phyloP scores from a whole-genome alignment of 768 basidiomycete genomes.

The Calvatia gigantea region DNA sequence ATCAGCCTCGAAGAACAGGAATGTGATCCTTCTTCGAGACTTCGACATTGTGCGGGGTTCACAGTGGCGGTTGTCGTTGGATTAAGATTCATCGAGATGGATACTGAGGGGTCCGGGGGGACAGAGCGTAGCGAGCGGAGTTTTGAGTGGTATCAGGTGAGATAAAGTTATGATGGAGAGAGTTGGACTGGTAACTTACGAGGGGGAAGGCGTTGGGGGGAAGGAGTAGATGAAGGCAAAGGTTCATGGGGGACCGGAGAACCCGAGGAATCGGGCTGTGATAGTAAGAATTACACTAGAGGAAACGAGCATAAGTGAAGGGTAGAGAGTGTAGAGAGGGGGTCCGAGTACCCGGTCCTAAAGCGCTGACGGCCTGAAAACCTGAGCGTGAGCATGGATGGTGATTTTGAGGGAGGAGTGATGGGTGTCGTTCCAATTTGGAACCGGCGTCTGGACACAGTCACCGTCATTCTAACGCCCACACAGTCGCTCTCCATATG shows the following conservation, averaged over 20 bases:
- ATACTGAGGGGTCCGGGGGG: constrained; percentile 69
- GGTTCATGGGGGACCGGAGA: constrained; percentile 61
- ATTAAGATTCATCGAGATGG: constrained; percentile 29
- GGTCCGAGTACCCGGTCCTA: constrained; percentile 63
- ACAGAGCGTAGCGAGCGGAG: constrained; percentile 91
- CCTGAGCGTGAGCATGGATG: too few species aligned
- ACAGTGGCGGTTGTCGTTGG: constrained; percentile 56
- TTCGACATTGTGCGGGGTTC: constrained; percentile 75
- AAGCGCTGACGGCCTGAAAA: too few species aligned
- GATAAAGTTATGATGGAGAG: neutral
- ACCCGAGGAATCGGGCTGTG: constrained; percentile 62
- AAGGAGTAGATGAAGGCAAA: constrained; percentile 82
- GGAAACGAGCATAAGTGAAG: neutral
- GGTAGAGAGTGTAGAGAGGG: neutral
- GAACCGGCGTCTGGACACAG: too few species aligned
- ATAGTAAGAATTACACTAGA: constrained; percentile 80
- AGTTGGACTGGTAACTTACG: constrained; percentile 41
- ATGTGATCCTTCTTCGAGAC: constrained; percentile 79
- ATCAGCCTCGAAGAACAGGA: constrained; percentile 84
- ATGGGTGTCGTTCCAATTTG: too few species aligned
- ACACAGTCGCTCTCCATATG: too few species aligned
- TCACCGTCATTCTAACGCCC: too few species aligned
- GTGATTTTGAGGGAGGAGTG: too few species aligned
- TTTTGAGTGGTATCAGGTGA: too few species aligned
- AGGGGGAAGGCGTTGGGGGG: constrained; percentile 90